Evolutionary conservation across 2,329 filamentous ascomycete species (phyloP), one percentile per base, ranked within the genome.

Genomic region (Immersiporthe knoxdaviesiana): DNA sequence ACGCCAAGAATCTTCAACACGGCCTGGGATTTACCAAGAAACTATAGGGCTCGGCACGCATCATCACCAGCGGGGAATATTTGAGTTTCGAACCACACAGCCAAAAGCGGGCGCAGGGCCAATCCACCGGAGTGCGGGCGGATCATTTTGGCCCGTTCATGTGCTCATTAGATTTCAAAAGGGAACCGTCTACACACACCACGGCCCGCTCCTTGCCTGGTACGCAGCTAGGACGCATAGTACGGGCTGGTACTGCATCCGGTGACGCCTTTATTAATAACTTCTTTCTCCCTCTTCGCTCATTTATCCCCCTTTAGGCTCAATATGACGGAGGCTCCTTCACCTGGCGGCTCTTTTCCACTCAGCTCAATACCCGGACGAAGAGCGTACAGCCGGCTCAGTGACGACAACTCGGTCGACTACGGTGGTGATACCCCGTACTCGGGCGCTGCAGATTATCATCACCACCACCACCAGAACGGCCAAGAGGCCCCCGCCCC

Each of bases 291-390:
- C 21, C 6, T n/a, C 44, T n/a, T 47, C 21, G 16, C 59, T 21
- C 24, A 4, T n/a, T 1, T 27, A 6, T 27, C 5, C 32, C 32
- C 35, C 37, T 7, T 21, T 3, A 21, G 32, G 32, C 8, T 14
- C 24, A 63, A 44, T 32, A 63, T 63, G 61, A 44, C 61, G 39
- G 69, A 71, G 52, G 47, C 37, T 27, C 59, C 11, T 44, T 62
- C 59, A 24, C 35, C 62, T 21, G 44, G 66, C 56, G 67, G 67
- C 44, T 69, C 69, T 58, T 64, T 71, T 30, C 67, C 69, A 18
- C 70, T 71, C 64, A 71, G 65, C 58, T 14, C 67, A 18, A 52
- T 71, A 60, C 32, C 62, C 50, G 63, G 39, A 47, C 67, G 70
- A 27, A 47, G 35, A n/a, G 66, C 56, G 35, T 67, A 71, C 64